Percentiles rank a stretch among this genome's conserved stretches.
phyloP scores from a whole-genome alignment of 768 basidiomycete species.

The Phanerochaete carnosa region DNA sequence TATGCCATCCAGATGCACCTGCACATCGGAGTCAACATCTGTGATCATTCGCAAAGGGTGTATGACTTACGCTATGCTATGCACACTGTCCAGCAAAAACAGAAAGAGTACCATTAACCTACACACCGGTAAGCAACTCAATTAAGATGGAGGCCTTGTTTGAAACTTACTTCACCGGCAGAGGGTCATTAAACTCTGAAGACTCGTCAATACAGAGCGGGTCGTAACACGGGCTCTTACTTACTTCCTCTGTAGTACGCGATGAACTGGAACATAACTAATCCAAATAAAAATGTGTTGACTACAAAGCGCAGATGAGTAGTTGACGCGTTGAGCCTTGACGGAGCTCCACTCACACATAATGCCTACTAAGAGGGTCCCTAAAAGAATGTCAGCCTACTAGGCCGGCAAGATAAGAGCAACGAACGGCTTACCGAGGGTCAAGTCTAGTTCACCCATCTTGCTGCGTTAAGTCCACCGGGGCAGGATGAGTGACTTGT shows the following conservation, averaged over 20 bases:
- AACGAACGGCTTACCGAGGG: conserved; percentile 8
- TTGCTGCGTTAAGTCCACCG: neutral
- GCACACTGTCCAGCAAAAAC: conserved; percentile 34
- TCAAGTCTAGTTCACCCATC: conserved; percentile 14
- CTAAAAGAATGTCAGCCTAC: neutral
- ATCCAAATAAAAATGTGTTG: conserved; percentile 33
- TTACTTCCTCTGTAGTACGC: conserved; percentile 29
- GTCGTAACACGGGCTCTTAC: neutral
- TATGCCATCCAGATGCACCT: conserved; percentile 16
- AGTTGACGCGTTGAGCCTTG: neutral
- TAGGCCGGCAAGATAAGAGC: neutral
- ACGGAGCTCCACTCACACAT: conserved; percentile 3
- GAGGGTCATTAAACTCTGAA: conserved; percentile 35
- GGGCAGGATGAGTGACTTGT: neutral
- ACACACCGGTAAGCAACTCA: neutral
- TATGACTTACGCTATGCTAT: conserved; percentile 25
- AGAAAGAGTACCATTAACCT: conserved; percentile 31
- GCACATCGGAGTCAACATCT: neutral
- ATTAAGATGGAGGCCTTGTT: neutral
- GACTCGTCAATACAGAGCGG: neutral
- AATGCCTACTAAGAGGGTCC: conserved; percentile 11
- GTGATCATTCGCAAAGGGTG: neutral
- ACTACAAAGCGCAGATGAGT: conserved; percentile 2
- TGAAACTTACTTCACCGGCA: conserved; percentile 31
- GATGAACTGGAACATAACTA: conserved; percentile 41